Conservation (phyloP, 2,329 filamentous ascomycete species). For the Trichoderma sp. region DNA sequence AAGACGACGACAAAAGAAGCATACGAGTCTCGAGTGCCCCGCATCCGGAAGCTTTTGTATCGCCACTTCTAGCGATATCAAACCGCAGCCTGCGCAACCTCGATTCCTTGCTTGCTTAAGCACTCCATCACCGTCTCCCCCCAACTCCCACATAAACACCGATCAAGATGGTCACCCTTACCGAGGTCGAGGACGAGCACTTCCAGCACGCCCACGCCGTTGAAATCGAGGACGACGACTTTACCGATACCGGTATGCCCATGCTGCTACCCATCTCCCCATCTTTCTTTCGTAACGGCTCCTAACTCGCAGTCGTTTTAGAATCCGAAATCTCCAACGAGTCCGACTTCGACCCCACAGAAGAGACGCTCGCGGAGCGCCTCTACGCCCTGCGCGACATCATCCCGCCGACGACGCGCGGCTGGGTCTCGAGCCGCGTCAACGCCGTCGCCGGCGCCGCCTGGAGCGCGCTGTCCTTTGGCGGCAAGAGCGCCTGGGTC, state of each 20-base stretch:
- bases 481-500: constrained; percentile 88
- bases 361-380: constrained; percentile 67
- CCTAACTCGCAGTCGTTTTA: constrained; percentile 45
- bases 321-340: constrained; percentile 83
- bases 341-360: constrained; percentile 64
- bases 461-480: constrained; percentile 65
- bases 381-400: constrained; percentile 75
- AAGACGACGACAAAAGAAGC: not conserved
- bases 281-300: not conserved
- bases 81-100: constrained; percentile 5
- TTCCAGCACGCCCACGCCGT: constrained; percentile 73
- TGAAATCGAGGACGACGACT: constrained; percentile 86
- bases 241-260: constrained; percentile 82
- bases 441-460: constrained; percentile 54
- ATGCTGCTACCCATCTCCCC: too few relatives aligned
- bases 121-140: not conserved
- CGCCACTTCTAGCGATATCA: constrained; percentile 5
- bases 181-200: constrained; percentile 95
- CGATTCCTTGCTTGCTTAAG: not conserved
- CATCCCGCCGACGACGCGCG: constrained; percentile 70
- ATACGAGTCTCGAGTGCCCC: constrained; percentile 1
- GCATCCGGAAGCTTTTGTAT: constrained; percentile 14
- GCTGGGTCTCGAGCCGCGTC: constrained; percentile 64
- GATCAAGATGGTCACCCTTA: constrained; percentile 86
- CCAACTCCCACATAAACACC: constrained; percentile 27